A percentile compares a stretch with the other conserved stretches of the same genome.
These are phyloP conservation scores for Sanchytrium tribonematis DNA, from an alignment of 371 early-diverging fungal genomes.

Conservation along the genomic window DNA sequence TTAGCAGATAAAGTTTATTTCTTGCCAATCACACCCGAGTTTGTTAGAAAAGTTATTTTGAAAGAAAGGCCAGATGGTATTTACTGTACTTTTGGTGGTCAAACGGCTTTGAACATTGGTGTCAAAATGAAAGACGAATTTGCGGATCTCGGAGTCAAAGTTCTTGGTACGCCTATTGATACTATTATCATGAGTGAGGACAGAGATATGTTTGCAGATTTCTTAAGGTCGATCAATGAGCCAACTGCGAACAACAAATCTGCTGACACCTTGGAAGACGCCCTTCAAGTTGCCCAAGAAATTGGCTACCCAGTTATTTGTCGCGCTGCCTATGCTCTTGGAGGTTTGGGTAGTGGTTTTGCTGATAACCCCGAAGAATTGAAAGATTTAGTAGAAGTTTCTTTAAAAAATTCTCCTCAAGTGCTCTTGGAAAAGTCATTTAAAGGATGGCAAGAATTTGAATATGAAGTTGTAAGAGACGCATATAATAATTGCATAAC, in stretches of 20 bases:
- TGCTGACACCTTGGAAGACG: conserved; percentile 45
- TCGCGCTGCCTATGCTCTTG: conserved; percentile 71
- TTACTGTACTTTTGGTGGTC: conserved; percentile 70
- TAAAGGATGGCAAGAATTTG: conserved; percentile 93
- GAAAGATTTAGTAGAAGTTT: conserved; percentile 35
- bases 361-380: conserved; percentile 48
- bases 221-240: conserved; percentile 54
- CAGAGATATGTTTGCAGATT: conserved; percentile 69
- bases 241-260: conserved; percentile 59
- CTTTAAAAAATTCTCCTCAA: conserved; percentile 51
- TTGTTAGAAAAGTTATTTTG: conserved; percentile 52
- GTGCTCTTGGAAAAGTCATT: conserved; percentile 69
- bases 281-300: conserved; percentile 41
- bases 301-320: conserved; percentile 77
- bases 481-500: conserved; percentile 78
- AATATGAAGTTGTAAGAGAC: conserved; percentile 92
- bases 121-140: conserved; percentile 43
- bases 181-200: conserved; percentile 67
- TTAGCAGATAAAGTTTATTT: conserved; percentile 79
- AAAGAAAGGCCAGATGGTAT: conserved; percentile 80
- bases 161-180: conserved; percentile 68
- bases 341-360: conserved; percentile 82
- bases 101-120: conserved; percentile 72
- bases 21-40: conserved; percentile 72
- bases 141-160: conserved; percentile 42